Conservation (phyloP, 2,329 filamentous ascomycete genomes). For the Hypoxylon sp. region DNA sequence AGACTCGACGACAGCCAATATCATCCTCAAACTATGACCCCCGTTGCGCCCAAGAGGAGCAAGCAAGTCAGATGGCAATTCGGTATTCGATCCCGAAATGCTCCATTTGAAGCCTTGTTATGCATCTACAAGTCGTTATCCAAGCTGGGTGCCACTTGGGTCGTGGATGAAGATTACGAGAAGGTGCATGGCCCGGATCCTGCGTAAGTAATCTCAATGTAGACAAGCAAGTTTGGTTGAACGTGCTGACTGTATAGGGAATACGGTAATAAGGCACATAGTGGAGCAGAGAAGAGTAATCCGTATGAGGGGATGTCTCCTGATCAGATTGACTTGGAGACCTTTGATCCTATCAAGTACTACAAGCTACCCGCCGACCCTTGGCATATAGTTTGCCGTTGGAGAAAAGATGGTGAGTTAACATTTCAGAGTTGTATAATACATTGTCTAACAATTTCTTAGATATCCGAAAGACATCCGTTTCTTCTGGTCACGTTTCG, state of each 20-base stretch:
- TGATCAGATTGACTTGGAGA: constrained; percentile 54
- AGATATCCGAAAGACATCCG: constrained; percentile 59
- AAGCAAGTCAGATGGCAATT: constrained; percentile 97
- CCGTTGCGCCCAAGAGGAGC: constrained; percentile 76
- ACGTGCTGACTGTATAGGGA: constrained; percentile 42
- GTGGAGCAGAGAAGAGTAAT: constrained; percentile 39
- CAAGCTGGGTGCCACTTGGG: constrained; percentile 91
- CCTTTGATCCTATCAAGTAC: constrained; percentile 69
- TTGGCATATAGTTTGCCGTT: constrained; percentile 93
- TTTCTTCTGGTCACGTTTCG: constrained; percentile 50
- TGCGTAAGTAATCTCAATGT: constrained; percentile 53
- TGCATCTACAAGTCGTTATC: constrained; percentile 94
- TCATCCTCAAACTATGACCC: constrained; percentile 74
- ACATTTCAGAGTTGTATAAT: constrained; percentile 62
- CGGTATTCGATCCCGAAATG: constrained; percentile 93
- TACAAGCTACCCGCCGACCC: constrained; percentile 94
- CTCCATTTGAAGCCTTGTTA: constrained; percentile 92
- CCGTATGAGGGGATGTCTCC: constrained; percentile 51
- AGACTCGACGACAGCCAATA: constrained; percentile 75
- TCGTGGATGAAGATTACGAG: constrained; percentile 74
- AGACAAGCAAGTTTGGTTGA: not conserved
- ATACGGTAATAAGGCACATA: constrained; percentile 23
- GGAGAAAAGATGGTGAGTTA: constrained; percentile 82
- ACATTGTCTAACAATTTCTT: constrained; percentile 60
- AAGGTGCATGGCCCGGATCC: constrained; percentile 62